phyloP scores from a whole-genome alignment of 2,329 filamentous ascomycete genomes.

The Sporothrix pseudoabietina region DNA sequence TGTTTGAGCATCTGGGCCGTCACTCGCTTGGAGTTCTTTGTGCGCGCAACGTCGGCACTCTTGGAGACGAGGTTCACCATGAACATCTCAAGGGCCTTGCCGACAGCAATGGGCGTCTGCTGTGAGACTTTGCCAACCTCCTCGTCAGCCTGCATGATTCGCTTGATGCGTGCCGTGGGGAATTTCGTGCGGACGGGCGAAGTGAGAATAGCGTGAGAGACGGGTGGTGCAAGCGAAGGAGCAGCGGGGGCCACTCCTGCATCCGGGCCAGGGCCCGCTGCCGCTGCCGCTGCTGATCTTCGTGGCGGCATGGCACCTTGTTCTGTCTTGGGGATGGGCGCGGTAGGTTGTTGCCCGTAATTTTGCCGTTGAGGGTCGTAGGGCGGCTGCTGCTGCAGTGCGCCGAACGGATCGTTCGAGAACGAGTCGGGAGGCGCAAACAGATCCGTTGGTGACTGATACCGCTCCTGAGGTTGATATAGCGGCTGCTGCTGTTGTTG shows the following conservation, averaged over 20 bases:
- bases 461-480: conserved; percentile 35
- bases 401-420: conserved; percentile 29
- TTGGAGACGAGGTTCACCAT: conserved; percentile 94
- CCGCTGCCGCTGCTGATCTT: conserved; percentile 5
- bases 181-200: conserved; percentile 92
- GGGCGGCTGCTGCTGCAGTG: conserved; percentile 22
- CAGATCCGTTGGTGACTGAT: conserved; percentile 37
- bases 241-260: conserved; percentile 19
- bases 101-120: conserved; percentile 93
- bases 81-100: conserved; percentile 94
- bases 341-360: background rate
- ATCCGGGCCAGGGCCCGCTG: background rate
- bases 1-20: conserved; percentile 89
- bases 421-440: conserved; percentile 20
- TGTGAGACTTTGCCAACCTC: conserved; percentile 98
- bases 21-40: conserved; percentile 84
- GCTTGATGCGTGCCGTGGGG: conserved; percentile 94
- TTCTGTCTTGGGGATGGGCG: conserved; percentile 11
- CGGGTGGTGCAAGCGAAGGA: background rate
- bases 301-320: conserved; percentile 33
- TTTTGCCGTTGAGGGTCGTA: conserved; percentile 5
- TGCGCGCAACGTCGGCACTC: conserved; percentile 79
- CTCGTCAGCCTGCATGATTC: conserved; percentile 99
- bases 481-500: conserved; percentile 25
- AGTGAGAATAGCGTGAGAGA: conserved; percentile 49